Evolutionary conservation across 345 rosid species (phyloP).

Genomic region (Syzygium aqueum): DNA sequence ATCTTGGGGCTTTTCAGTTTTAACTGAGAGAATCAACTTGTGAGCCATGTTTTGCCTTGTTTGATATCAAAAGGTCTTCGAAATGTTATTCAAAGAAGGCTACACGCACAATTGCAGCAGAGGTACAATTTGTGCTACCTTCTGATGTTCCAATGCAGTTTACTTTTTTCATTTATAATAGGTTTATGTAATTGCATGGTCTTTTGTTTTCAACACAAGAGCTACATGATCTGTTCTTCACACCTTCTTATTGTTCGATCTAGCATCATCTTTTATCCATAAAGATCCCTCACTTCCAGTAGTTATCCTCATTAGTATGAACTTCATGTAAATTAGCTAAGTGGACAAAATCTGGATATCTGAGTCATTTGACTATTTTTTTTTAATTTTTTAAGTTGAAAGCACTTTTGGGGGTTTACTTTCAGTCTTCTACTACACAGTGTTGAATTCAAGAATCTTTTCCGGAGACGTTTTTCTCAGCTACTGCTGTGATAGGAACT

Average conservation of each 20-base stretch:
- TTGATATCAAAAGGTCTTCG: background rate
- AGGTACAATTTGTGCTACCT: background rate
- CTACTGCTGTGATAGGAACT: background rate
- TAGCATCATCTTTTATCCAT: background rate
- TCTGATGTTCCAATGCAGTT: background rate
- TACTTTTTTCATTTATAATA: too few relatives aligned
- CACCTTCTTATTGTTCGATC: background rate
- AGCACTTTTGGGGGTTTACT: background rate
- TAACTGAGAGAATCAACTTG: background rate
- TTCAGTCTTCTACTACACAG: background rate
- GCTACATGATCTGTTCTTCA: background rate
- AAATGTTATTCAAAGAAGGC: background rate
- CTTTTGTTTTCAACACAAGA: background rate
- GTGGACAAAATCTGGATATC: background rate
- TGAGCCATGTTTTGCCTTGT: background rate
- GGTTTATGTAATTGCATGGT: background rate
- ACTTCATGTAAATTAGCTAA: too few relatives aligned
- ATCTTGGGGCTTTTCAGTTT: background rate
- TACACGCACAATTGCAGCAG: background rate
- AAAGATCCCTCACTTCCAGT: too few relatives aligned
- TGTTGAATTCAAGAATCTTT: background rate
- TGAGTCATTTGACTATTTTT: background rate
- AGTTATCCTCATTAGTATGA: too few relatives aligned
- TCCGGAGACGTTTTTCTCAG: background rate
- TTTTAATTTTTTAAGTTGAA: background rate